Percentiles rank a stretch among this genome's conserved stretches.
These are phyloP conservation scores for Diaporthe longicolla DNA, from an alignment of 2,329 filamentous ascomycete genomes.

Conservation along the genomic window DNA sequence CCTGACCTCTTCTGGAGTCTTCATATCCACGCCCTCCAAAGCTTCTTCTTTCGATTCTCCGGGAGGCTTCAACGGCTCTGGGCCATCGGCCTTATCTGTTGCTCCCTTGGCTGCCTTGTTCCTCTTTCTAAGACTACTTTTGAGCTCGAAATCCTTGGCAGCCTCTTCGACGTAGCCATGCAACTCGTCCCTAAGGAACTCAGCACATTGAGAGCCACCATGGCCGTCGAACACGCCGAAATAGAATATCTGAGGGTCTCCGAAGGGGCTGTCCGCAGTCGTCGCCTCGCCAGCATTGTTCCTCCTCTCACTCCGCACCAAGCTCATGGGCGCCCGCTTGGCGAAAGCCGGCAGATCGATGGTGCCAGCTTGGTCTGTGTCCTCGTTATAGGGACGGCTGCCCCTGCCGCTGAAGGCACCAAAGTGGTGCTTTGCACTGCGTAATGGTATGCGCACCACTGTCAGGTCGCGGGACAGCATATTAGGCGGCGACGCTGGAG, in stretches of 20 bases:
- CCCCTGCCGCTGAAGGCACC: constrained; percentile 85
- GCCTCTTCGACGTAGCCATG: constrained; percentile 92
- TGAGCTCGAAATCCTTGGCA: constrained; percentile 80
- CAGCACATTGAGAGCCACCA: constrained; percentile 89
- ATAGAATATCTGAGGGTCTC: constrained; percentile 97
- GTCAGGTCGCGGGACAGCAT: constrained; percentile 82
- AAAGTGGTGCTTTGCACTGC: constrained; percentile 96
- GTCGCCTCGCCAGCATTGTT: constrained; percentile 72
- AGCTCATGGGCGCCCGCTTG: constrained; percentile 79
- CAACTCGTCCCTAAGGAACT: constrained; percentile 85
- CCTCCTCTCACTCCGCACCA: constrained; percentile 60
- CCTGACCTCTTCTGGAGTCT: constrained; percentile 62
- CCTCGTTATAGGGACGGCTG: constrained; percentile 90
- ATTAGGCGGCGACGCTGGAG: constrained; percentile 71
- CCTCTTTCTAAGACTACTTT: constrained; percentile 77
- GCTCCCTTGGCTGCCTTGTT: constrained; percentile 44
- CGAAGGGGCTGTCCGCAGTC: constrained; percentile 81
- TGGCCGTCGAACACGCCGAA: constrained; percentile 98
- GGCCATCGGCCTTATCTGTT: constrained; percentile 32
- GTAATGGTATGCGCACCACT: constrained; percentile 93
- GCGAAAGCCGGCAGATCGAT: constrained; percentile 95
- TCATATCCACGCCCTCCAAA: constrained; percentile 60
- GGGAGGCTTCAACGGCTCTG: constrained; percentile 40
- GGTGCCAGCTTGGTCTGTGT: constrained; percentile 93
- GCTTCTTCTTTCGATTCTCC: constrained; percentile 46